Percentiles rank a stretch among this genome's conserved stretches.
Evolutionary conservation across 1,139 yeast genomes (phyloP).

Genomic region (Sugiyamaella xylanicola): DNA sequence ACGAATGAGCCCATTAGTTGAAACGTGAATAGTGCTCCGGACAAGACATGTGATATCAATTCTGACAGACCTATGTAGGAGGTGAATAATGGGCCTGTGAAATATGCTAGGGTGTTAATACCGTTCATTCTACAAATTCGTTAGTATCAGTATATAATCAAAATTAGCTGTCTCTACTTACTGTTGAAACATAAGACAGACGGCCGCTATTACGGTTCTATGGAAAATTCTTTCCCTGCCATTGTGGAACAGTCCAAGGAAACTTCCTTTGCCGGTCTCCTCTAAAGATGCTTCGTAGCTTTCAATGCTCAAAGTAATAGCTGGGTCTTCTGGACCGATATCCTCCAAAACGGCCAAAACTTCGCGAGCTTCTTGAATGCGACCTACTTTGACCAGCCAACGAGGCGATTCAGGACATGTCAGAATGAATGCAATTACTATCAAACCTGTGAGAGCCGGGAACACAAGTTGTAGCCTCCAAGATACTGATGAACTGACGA

Average conservation of each 20-base stretch:
- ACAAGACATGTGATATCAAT: not conserved
- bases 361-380: conserved; percentile 58
- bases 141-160: not conserved
- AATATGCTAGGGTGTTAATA: not conserved
- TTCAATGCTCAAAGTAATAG: not conserved
- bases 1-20: conserved; percentile 2
- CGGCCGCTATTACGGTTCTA: conserved; percentile 3
- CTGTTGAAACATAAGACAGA: not conserved
- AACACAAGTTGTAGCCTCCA: conserved; percentile 58
- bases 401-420: conserved; percentile 83
- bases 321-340: not conserved
- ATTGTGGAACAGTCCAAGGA: not conserved
- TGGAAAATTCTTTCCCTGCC: conserved; percentile 9
- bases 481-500: conserved; percentile 49
- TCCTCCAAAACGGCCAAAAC: conserved; percentile 50
- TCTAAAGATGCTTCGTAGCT: not conserved
- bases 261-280: not conserved
- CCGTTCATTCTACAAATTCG: not conserved
- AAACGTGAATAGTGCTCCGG: not conserved
- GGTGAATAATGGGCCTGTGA: not conserved
- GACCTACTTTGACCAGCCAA: conserved; percentile 57
- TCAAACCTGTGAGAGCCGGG: conserved; percentile 49
- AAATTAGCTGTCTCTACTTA: not conserved
- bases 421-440: conserved; percentile 55
- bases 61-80: not conserved